These are phyloP conservation scores for Diplosphaera chodatii DNA, from an alignment of 139 green algal genomes.

Conservation along the genomic window DNA sequence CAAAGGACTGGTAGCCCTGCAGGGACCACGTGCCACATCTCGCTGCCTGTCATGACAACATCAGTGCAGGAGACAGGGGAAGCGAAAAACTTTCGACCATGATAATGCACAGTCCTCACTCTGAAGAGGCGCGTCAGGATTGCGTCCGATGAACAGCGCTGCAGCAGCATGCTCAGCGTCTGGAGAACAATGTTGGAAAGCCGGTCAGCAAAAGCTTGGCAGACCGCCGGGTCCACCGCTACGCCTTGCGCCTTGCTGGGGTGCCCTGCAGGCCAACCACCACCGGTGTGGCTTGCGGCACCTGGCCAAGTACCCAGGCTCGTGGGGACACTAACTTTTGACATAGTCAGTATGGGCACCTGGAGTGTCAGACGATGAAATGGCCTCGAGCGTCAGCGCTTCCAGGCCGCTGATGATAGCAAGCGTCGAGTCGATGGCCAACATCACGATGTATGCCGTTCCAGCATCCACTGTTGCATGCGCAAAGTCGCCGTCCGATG, in stretches of 20 bases:
- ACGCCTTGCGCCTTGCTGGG: not conserved
- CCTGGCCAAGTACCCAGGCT: too few relatives aligned
- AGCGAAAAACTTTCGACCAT: not conserved
- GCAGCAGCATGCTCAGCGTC: conserved; percentile 41
- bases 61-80: too few relatives aligned
- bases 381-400: conserved; percentile 28
- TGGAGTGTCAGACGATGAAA: not conserved
- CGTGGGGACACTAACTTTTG: too few relatives aligned
- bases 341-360: too few relatives aligned
- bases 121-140: conserved; percentile 40
- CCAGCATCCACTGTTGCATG: conserved; percentile 10
- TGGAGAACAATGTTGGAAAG: conserved; percentile 47
- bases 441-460: conserved; percentile 40
- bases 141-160: conserved; percentile 22
- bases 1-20: conserved; percentile 49
- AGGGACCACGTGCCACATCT: too few relatives aligned
- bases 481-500: conserved; percentile 34
- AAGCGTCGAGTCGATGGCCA: conserved; percentile 57
- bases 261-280: not conserved
- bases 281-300: too few relatives aligned
- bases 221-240: conserved; percentile 9
- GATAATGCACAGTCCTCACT: conserved; percentile 6
- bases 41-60: too few relatives aligned
- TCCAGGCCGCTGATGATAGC: conserved; percentile 47
- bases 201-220: conserved; percentile 16